phyloP scores from a whole-genome alignment of 1,284 basidiomycete species.

The Tremellales sp. region DNA sequence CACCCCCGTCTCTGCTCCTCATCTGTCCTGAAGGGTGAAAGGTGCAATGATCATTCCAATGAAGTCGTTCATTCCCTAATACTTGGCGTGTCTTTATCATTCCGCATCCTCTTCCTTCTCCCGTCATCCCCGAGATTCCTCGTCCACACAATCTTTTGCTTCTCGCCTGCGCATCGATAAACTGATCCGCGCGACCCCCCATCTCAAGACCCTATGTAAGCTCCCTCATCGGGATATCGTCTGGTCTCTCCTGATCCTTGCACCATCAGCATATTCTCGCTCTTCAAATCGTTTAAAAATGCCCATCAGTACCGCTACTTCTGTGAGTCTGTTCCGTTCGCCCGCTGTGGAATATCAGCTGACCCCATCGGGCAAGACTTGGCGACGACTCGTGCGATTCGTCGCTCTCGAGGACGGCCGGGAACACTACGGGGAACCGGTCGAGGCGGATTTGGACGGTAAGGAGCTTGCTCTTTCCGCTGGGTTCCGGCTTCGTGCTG shows the following conservation, averaged over 20 bases:
- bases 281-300: not conserved
- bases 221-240: no score
- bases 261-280: not conserved
- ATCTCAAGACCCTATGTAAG: no score
- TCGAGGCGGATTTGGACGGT: conserved; percentile 33
- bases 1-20: no score
- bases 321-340: not conserved
- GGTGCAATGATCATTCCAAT: no score
- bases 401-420: conserved; percentile 17
- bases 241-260: not conserved
- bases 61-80: no score
- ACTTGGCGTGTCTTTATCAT: no score
- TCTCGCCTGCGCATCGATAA: no score
- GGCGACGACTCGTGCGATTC: conserved; percentile 33
- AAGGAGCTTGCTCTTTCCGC: conserved; percentile 1
- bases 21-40: no score
- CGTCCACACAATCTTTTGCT: no score
- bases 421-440: conserved; percentile 27
- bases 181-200: no score
- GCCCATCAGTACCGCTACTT: not conserved
- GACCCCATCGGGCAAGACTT: conserved; percentile 9
- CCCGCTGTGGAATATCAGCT: not conserved
- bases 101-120: no score
- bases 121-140: no score
- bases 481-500: not conserved